Evolutionary conservation across 352 stramenopile genomes (phyloP).

Genomic region (Globisporangium barbulae): DNA sequence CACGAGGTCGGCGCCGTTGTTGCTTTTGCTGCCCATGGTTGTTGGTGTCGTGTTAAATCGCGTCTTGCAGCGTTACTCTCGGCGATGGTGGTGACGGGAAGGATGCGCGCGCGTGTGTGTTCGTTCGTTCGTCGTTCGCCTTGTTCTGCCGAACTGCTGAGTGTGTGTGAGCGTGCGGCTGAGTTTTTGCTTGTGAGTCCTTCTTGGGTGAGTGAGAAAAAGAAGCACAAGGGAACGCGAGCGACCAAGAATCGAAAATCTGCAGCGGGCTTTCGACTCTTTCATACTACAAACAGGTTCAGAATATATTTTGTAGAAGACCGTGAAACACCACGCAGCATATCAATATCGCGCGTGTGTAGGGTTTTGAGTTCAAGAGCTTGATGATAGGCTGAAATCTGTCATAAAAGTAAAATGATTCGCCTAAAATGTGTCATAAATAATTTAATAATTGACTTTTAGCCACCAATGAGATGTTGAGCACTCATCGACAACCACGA

Average conservation of each 20-base stretch:
- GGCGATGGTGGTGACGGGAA: background rate
- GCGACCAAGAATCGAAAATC: background rate
- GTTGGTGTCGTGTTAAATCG: slow-evolving; percentile 16
- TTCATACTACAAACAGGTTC: too few relatives aligned
- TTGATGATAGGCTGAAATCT: too few relatives aligned
- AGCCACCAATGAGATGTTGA: too few relatives aligned
- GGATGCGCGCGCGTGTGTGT: slow-evolving; percentile 6
- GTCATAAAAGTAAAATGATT: too few relatives aligned
- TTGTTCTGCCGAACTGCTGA: background rate
- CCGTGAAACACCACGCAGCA: too few relatives aligned
- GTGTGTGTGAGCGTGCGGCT: background rate
- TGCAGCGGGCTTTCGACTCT: too few relatives aligned
- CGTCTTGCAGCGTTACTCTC: slow-evolving; percentile 20
- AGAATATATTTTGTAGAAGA: too few relatives aligned
- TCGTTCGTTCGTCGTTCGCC: slow-evolving; percentile 4
- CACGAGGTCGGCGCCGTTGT: slow-evolving; percentile 23
- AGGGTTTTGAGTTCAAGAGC: too few relatives aligned
- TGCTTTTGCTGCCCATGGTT: slow-evolving; percentile 11
- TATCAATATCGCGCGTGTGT: too few relatives aligned
- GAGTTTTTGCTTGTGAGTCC: background rate
- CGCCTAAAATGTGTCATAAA: too few relatives aligned
- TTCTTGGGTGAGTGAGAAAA: slow-evolving; percentile 13
- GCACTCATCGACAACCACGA: too few relatives aligned
- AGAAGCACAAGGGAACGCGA: background rate
- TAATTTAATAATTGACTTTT: too few relatives aligned